Evolutionary conservation across 306 rosid species (phyloP), one percentile per base, ranked within the genome.

Genomic region (Lathyrus sativus): DNA sequence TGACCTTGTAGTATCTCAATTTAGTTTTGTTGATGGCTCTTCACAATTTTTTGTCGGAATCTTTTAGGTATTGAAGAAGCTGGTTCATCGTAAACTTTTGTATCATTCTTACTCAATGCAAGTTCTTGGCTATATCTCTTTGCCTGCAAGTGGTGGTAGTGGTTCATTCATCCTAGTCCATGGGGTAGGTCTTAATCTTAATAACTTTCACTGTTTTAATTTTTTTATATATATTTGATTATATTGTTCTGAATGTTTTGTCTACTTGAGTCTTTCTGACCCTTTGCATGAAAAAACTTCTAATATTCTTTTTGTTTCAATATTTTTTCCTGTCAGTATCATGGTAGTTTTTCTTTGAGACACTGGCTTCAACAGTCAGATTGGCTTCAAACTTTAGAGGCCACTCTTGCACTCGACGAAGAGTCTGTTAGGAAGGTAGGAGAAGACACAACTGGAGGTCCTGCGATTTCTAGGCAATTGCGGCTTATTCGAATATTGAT

Each of bases 361-460:
- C 98, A 93, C 62, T 93, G 98, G 98, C 97, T 93, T 68, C 96
- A 79, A 77, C 96, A 80, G 65, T 85, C 97, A 50, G 97, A 93
- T 80, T 93, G 98, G 98, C 97, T 93, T 73, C 98, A 96, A 74
- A 93, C 96, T 62, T 82, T 93, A 70, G 98, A 93, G 80, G 98
- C 95, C 76, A 90, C 97, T 74, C 98, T 93, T 81, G 97, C 95
- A 67, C 79, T 93, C 70, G 98, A 93, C 62, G 95, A 93, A 77
- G 98, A 93, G 67, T 88, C 90, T 82, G 97, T 83, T 60, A 86
- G 90, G 85, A 93, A 75, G 75, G 95, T 88, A 43, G 98, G 98
- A 74, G 98, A 93, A 72, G 89, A 87, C 71, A 83, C 89, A 62
- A 74, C 81, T 44, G 97, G 98, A 72, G 98, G 98, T 83, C 93